A percentile compares a stretch with the other conserved stretches of the same genome.
phyloP scores from a whole-genome alignment of 2,329 filamentous ascomycete species.

The Fusarium miscanthi region DNA sequence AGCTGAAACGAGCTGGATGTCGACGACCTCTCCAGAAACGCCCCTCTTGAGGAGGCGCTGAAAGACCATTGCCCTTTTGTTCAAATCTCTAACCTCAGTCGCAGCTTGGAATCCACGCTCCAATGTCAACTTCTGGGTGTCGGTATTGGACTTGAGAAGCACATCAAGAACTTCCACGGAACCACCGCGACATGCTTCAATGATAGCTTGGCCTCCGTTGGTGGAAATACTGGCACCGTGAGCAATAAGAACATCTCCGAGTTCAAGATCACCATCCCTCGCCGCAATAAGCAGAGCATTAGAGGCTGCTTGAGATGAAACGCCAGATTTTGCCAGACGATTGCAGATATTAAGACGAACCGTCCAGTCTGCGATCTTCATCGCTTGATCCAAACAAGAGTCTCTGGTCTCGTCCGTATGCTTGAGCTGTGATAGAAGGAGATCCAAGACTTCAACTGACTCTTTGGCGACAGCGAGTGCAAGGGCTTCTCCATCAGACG shows the following conservation, averaged over 20 bases:
- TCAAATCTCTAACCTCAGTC: conserved; percentile 62
- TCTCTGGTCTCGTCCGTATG: conserved; percentile 55
- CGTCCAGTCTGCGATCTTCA: conserved; percentile 54
- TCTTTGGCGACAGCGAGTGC: conserved; percentile 58
- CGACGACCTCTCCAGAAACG: conserved; percentile 61
- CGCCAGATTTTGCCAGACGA: conserved; percentile 59
- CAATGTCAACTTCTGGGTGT: conserved; percentile 56
- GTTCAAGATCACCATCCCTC: conserved; percentile 62
- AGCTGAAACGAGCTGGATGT: conserved; percentile 64
- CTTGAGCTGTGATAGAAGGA: conserved; percentile 55
- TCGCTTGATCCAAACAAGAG: conserved; percentile 56
- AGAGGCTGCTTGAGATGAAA: conserved; percentile 58
- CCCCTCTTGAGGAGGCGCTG: conserved; percentile 62
- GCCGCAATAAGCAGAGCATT: conserved; percentile 63
- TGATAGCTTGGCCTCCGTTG: conserved; percentile 63
- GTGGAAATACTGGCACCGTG: conserved; percentile 64
- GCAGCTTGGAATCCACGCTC: conserved; percentile 66
- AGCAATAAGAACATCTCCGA: conserved; percentile 62
- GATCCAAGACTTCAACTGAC: conserved; percentile 57
- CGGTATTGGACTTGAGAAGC: conserved; percentile 56
- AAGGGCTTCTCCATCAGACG: conserved; percentile 62
- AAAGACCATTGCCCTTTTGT: conserved; percentile 61
- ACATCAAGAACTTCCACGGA: conserved; percentile 62
- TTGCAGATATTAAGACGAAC: conserved; percentile 58
- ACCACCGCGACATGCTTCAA: conserved; percentile 65